phyloP scores from a whole-genome alignment of 2,329 filamentous ascomycete genomes.

The Trichoderma atroviride region DNA sequence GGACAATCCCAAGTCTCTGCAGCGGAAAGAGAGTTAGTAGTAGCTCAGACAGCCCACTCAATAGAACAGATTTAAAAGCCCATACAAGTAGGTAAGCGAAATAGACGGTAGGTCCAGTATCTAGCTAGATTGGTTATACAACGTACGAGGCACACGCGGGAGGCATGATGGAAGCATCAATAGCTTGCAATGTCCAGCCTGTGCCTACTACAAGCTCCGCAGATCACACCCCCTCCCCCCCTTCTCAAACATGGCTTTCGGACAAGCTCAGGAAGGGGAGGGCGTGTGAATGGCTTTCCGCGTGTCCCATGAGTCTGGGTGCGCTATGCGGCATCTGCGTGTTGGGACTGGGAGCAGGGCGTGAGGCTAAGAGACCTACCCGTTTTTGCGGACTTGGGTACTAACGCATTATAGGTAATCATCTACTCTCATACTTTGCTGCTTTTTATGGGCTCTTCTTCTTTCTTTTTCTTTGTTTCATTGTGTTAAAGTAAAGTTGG shows the following conservation, averaged over 20 bases:
- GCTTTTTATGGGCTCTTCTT: background rate
- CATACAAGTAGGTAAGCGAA: background rate
- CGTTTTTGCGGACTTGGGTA: background rate
- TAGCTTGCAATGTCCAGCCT: background rate
- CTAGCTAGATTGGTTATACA: background rate
- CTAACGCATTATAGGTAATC: background rate
- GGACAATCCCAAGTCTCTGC: background rate
- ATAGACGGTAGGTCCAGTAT: too few species aligned
- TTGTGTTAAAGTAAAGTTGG: background rate
- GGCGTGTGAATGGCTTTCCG: conserved; percentile 8
- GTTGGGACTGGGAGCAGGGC: background rate
- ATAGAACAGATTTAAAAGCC: background rate
- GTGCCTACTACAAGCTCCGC: background rate
- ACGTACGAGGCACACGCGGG: background rate
- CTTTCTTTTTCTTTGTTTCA: background rate
- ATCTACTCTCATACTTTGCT: background rate
- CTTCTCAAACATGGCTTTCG: background rate
- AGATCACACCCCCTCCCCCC: conserved; percentile 7
- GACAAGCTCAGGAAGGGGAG: background rate
- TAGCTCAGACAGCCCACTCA: background rate
- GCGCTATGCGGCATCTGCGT: conserved; percentile 18
- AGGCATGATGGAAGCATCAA: background rate
- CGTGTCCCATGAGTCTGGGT: conserved; percentile 10
- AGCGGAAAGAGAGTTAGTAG: background rate
- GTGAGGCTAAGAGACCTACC: background rate